These are phyloP conservation scores for Avicennia marina DNA, from an alignment of 257 asterid genomes.

Conservation along the genomic window DNA sequence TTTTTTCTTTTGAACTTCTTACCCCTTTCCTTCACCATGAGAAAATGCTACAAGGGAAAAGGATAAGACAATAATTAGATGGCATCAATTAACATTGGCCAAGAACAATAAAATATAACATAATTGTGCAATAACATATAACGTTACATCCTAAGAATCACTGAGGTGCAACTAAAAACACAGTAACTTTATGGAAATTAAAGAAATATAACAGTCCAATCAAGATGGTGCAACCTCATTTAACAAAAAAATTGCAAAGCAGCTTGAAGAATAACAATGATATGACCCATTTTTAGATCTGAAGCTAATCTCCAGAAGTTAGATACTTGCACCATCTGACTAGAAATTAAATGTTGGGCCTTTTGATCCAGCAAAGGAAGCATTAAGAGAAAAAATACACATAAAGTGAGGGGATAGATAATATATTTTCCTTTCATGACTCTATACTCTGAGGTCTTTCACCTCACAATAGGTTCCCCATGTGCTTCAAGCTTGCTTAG, in stretches of 20 bases:
- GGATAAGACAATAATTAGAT: conserved; percentile 12
- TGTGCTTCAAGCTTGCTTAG: neutral
- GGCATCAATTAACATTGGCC: neutral
- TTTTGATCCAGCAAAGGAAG: neutral
- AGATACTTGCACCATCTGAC: neutral
- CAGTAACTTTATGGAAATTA: neutral
- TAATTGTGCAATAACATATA: neutral
- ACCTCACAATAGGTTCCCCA: neutral
- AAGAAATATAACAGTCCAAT: neutral
- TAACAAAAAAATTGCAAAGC: neutral
- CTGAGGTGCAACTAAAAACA: neutral
- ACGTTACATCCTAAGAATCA: conserved; percentile 6
- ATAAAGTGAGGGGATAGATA: neutral
- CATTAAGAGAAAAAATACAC: neutral
- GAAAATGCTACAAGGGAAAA: conserved; percentile 15
- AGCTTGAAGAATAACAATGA: conserved; percentile 1
- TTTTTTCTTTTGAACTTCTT: conserved; percentile 24
- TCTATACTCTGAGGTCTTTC: neutral
- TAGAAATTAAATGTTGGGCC: neutral
- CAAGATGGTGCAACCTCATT: conserved; percentile 2
- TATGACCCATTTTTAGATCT: no score
- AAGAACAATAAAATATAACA: conserved; percentile 5
- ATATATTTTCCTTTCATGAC: neutral
- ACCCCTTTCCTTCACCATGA: conserved; percentile 30
- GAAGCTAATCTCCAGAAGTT: neutral